These are phyloP conservation scores for Paragyromitra xinjiangensis DNA, from an alignment of 495 filamentous ascomycete species.

Conservation along the genomic window DNA sequence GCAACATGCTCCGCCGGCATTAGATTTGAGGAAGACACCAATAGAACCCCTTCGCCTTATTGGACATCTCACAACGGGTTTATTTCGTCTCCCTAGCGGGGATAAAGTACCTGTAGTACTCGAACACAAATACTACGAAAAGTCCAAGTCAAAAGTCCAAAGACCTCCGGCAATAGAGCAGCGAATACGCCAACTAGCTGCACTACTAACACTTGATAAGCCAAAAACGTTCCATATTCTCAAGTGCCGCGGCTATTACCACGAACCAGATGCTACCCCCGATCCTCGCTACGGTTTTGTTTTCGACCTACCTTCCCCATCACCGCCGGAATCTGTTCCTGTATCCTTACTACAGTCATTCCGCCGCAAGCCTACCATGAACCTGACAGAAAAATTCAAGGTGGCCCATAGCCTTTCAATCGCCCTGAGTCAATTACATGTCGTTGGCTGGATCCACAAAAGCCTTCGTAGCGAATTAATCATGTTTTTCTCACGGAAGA, in stretches of 20 bases:
- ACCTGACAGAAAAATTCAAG: conserved; percentile 53
- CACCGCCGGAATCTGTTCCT: background rate
- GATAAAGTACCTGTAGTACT: conserved; percentile 30
- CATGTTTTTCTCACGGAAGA: conserved; percentile 55
- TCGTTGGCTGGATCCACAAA: conserved; percentile 58
- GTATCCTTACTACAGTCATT: background rate
- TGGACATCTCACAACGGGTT: background rate
- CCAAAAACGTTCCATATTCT: conserved; percentile 55
- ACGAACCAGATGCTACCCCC: conserved; percentile 26
- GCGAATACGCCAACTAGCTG: conserved; percentile 25
- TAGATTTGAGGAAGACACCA: background rate
- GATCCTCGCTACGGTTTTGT: conserved; percentile 13
- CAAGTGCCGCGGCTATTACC: conserved; percentile 55
- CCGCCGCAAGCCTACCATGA: background rate
- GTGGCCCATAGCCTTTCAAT: conserved; percentile 51
- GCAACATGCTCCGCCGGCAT: background rate
- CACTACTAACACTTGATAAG: conserved; percentile 9
- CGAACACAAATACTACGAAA: conserved; percentile 53
- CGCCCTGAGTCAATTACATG: conserved; percentile 55
- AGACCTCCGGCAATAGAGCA: conserved; percentile 5
- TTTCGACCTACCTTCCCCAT: background rate
- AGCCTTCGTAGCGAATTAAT: conserved; percentile 58
- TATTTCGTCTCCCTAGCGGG: background rate
- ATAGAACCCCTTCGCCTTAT: background rate
- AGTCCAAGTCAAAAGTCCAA: background rate